Percentiles rank a stretch among this genome's conserved stretches.
These are phyloP conservation scores for Priceomyces castillae DNA, from an alignment of 805 yeast genomes.

Conservation along the genomic window DNA sequence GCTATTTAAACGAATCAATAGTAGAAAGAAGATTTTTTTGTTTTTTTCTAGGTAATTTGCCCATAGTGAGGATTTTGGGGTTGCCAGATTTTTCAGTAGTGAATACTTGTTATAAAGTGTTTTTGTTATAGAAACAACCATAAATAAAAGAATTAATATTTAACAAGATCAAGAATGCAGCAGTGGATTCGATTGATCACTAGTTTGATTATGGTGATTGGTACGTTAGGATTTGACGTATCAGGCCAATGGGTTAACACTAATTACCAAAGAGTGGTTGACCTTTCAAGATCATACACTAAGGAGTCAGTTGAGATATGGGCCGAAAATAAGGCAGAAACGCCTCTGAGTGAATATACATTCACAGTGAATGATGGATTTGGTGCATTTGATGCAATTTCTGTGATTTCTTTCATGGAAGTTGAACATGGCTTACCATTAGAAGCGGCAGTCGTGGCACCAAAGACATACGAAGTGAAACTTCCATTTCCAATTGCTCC, in stretches of 20 bases:
- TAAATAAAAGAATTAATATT: neutral
- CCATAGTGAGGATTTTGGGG: constrained; percentile 3
- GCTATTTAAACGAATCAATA: neutral
- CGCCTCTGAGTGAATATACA: constrained; percentile 55
- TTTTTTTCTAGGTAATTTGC: constrained; percentile 1
- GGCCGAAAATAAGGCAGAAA: constrained; percentile 54
- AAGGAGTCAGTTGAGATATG: constrained; percentile 58
- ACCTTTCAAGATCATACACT: constrained; percentile 62
- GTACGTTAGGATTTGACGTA: neutral
- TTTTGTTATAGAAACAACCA: neutral
- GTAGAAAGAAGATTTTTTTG: neutral
- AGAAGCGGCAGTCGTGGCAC: constrained; percentile 15
- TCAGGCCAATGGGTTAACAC: constrained; percentile 51
- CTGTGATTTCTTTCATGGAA: constrained; percentile 44
- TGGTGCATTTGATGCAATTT: constrained; percentile 38
- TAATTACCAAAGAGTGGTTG: constrained; percentile 55
- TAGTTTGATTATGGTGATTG: neutral
- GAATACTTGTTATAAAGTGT: neutral
- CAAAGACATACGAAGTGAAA: constrained; percentile 38
- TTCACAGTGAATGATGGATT: constrained; percentile 55
- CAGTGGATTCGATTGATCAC: constrained; percentile 4
- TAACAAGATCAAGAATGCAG: neutral
- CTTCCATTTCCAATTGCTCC: constrained; percentile 71
- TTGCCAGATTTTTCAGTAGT: constrained; percentile 1
- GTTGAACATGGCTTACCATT: constrained; percentile 19